Evolutionary conservation across 768 basidiomycete species (phyloP).

Genomic region (Candolleomyces aberdarensis): DNA sequence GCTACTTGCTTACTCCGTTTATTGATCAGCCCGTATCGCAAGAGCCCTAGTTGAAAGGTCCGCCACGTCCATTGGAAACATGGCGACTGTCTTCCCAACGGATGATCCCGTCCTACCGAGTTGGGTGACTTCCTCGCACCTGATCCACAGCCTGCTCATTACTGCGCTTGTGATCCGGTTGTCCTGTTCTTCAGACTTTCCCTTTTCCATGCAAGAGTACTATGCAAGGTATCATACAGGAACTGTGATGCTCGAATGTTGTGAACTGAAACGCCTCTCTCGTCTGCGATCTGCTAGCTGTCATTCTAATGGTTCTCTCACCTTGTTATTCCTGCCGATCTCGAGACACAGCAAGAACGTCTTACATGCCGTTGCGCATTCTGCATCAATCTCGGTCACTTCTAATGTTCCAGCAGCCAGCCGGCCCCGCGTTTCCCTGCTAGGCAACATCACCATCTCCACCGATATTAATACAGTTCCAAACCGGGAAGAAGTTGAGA

Average conservation of each 20-base stretch:
- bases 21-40: constrained; percentile 36
- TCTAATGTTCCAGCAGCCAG: constrained; percentile 38
- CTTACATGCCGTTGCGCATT: constrained; percentile 32
- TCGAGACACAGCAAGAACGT: constrained; percentile 54
- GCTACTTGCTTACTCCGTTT: neutral
- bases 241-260: neutral
- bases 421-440: constrained; percentile 45
- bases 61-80: constrained; percentile 38
- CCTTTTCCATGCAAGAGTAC: constrained; percentile 53
- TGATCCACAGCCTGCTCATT: neutral
- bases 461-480: constrained; percentile 25
- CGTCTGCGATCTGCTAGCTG: constrained; percentile 31
- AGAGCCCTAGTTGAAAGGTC: constrained; percentile 39
- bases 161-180: neutral
- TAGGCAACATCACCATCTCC: constrained; percentile 48
- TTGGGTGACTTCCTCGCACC: constrained; percentile 4
- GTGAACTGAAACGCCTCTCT: neutral
- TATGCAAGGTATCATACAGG: constrained; percentile 33
- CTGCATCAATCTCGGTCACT: constrained; percentile 44
- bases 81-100: constrained; percentile 47
- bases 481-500: constrained; percentile 28
- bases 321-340: constrained; percentile 50
- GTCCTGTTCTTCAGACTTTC: constrained; percentile 30
- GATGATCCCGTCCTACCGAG: constrained; percentile 38
- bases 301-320: constrained; percentile 49